Evolutionary conservation across 106 monocot genomes (phyloP).

Genomic region (Alisma plantagoaquatica): DNA sequence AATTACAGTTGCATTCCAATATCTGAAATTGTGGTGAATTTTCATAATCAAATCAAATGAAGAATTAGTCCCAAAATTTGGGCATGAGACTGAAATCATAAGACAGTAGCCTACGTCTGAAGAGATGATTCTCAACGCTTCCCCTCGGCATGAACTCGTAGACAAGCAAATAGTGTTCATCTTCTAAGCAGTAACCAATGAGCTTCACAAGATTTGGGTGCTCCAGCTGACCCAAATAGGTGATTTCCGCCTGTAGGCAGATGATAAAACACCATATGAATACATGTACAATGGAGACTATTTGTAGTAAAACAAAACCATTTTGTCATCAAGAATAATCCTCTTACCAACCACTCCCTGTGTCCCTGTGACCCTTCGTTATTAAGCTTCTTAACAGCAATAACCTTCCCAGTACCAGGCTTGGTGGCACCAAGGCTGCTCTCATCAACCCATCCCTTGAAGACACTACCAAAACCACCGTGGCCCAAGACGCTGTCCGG

Average conservation of each 20-base stretch:
- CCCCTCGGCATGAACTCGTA: constrained; percentile 20
- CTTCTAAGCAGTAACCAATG: constrained; percentile 15
- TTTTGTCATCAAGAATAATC: neutral
- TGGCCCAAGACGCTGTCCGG: constrained; percentile 8
- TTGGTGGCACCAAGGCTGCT: constrained; percentile 2
- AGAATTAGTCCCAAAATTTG: neutral
- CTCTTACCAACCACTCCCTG: constrained; percentile 9
- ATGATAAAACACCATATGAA: neutral
- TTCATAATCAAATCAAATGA: neutral
- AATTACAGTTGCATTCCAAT: neutral
- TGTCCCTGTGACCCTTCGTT: constrained; percentile 9
- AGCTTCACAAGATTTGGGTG: constrained; percentile 17
- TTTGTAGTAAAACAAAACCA: neutral
- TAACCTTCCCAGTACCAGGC: constrained; percentile 4
- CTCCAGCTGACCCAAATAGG: constrained; percentile 10
- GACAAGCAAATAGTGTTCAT: constrained; percentile 6
- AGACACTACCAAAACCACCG: constrained; percentile 15
- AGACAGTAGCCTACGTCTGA: constrained; percentile 14
- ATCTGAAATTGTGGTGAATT: neutral
- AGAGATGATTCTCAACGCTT: constrained; percentile 13
- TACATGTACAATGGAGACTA: neutral
- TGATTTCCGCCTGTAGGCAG: constrained; percentile 12
- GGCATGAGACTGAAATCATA: neutral
- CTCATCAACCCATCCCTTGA: constrained; percentile 14
- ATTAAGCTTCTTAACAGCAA: constrained; percentile 14